Evolutionary conservation across 75 land plant genomes (phyloP).

Genomic region (Larix kaempferi): DNA sequence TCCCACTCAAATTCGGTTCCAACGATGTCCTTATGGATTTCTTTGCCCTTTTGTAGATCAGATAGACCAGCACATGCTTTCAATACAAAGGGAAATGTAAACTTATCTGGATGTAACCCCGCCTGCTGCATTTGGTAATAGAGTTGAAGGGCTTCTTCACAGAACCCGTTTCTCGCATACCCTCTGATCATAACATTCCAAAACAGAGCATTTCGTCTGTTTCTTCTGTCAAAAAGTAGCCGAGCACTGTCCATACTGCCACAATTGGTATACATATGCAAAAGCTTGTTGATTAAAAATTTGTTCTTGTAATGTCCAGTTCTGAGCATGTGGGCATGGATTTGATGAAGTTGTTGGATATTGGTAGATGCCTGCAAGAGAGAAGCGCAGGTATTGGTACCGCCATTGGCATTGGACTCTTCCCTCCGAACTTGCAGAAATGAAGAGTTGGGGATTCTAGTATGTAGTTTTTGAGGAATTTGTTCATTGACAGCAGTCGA

Average conservation of each 20-base stretch:
- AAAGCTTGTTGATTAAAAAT: background rate
- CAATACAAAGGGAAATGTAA: constrained; percentile 7
- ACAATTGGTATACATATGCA: constrained; percentile 2
- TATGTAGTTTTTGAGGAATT: too few relatives aligned
- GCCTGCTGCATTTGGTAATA: constrained; percentile 10
- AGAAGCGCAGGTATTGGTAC: too few relatives aligned
- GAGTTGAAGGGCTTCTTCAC: background rate
- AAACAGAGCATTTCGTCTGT: background rate
- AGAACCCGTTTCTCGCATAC: background rate
- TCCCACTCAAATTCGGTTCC: constrained; percentile 1
- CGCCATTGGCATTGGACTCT: too few relatives aligned
- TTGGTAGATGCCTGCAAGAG: too few relatives aligned
- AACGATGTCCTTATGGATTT: background rate
- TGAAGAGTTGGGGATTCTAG: too few relatives aligned
- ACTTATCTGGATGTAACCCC: constrained; percentile 1
- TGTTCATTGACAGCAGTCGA: too few relatives aligned
- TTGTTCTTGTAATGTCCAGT: background rate
- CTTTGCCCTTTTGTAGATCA: constrained; percentile 6
- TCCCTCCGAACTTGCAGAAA: too few relatives aligned
- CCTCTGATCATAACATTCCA: constrained; percentile 13
- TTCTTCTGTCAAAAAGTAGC: background rate
- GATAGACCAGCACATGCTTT: constrained; percentile 6
- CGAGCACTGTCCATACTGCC: background rate
- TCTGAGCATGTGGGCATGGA: background rate
- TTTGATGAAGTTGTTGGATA: background rate